Base-by-base conservation (phyloP, 768 basidiomycete genomes). In the Termitomyces sp. region DNA sequence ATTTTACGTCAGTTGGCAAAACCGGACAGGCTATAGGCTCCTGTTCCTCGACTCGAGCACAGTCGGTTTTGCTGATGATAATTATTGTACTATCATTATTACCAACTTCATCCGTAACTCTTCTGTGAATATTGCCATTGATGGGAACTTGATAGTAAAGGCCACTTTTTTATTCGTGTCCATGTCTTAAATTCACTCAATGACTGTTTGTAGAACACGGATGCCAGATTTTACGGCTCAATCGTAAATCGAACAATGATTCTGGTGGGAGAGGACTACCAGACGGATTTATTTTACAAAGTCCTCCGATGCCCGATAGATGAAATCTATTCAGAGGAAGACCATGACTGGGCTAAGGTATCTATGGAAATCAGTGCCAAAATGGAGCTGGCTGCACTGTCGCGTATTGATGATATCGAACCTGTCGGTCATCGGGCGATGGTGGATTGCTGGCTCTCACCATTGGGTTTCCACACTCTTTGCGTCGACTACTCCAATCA, bases 31-130 rank as follows among this genome's bases (percentile, higher is more conserved):
- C 14, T 6, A 24, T 26, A 1, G 0, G 28, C 54, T 24, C 24
- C 6, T 57, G 16, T 62, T 62, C 30, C 14, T 59, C 42, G 43
- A 28, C 26, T 51, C 56, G 20, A 51, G 59, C n/a, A 26, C 46
- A 1, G 26, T 56, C 22, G 54, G 58, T 22, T 12, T 54, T 10
- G 33, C 57, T 22, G 22, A 35, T n/a, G n/a, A 2, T 43, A 4
- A 1, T 2, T 2, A 22, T 14, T 8, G 36, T 28, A 22, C 12
- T 22, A 24, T 62, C 10, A 45, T 28, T 18, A 50, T 44, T 4
- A 49, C 50, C 40, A 54, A 62, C 53, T 56, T 56, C 30, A 22
- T 33, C 40, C 38, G 35, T 4, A 32, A 20, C 20, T n/a, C 10
- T 8, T 40, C 38, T 13, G 36, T 47, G 3, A 52, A 47, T 16